Percentiles rank a stretch among this genome's conserved stretches.
These are phyloP conservation scores for Populus tomentosa DNA, from an alignment of 441 rosid genomes.

Conservation along the genomic window DNA sequence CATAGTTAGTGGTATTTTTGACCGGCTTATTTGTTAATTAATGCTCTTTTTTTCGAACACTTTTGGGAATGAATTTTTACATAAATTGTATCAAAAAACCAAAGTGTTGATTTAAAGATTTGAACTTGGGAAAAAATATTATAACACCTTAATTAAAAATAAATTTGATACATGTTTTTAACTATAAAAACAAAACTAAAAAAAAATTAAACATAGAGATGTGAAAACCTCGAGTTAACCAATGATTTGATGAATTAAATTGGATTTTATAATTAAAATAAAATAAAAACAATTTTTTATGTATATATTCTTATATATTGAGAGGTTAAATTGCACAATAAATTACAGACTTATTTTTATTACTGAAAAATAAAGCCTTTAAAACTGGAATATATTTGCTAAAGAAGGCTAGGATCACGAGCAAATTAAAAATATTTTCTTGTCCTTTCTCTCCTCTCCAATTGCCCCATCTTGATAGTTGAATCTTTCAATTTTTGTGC, in stretches of 20 bases:
- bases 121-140: too few species aligned
- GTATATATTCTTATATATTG: too few species aligned
- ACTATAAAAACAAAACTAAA: accelerated
- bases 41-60: too few species aligned
- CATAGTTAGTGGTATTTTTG: too few species aligned
- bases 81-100: too few species aligned
- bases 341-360: neutral
- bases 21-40: too few species aligned
- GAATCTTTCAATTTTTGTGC: neutral
- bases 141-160: too few species aligned
- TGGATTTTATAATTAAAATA: too few species aligned
- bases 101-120: neutral
- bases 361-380: neutral
- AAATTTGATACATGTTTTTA: too few species aligned
- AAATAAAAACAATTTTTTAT: too few species aligned
- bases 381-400: neutral
- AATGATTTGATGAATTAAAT: neutral
- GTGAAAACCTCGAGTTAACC: neutral
- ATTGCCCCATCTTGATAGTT: slow-evolving; percentile 10
- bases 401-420: neutral
- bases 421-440: neutral
- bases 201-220: too few species aligned
- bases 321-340: too few species aligned
- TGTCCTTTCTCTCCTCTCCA: neutral
- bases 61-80: neutral